Base-by-base conservation (phyloP, 1,139 yeast species). In the Suhomyces kunorum region DNA sequence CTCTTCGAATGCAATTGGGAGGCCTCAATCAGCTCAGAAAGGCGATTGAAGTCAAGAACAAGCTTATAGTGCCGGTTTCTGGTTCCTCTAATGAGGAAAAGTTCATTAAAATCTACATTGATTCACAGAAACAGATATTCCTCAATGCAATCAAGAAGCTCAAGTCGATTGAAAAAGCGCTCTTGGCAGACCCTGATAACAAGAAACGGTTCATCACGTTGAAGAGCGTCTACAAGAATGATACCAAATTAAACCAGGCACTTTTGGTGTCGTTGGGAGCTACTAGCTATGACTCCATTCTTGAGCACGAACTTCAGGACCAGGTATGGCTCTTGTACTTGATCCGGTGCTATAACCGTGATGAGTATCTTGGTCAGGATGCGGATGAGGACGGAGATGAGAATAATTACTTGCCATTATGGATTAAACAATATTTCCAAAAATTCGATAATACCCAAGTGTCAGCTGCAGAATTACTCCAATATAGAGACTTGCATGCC, bases 291-390 rank as follows among this genome's bases (percentile, higher is more conserved):
- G 82, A 78, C 8, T 78, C 76, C 28, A 53, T 83, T 12, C 53
- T 74, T 1, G 68, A 68, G 7, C 56, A 67, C 29, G 69, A 72
- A 36, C 67, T 80, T 35, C 67, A 78, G 45, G 83, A 81, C 47
- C 85, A 81, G 50, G 75, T 78, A 5, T 68, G 86, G 64, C 58
- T 83, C 12, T 58, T 84, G 32, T 85, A 83, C 77, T 65, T 84
- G 22, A 77, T 84, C 34, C 67, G 89, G 45, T 74, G 79, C 43
- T 67, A 70, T 42, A 83, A 82, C 53, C 68, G 66, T 40, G 59
- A 64, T 5, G 60, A 60, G 5, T 74, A 75, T 41, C 34, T 45
- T 16, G 42, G 50, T 8, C 48, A 38, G 8, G 61, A 36, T 7
- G 53, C 22, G 47, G 53, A 50, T 15, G 56, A 57, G 18, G 49